Evolutionary conservation across 805 yeast species (phyloP).

Genomic region (Grigorovia yakushimaensis): DNA sequence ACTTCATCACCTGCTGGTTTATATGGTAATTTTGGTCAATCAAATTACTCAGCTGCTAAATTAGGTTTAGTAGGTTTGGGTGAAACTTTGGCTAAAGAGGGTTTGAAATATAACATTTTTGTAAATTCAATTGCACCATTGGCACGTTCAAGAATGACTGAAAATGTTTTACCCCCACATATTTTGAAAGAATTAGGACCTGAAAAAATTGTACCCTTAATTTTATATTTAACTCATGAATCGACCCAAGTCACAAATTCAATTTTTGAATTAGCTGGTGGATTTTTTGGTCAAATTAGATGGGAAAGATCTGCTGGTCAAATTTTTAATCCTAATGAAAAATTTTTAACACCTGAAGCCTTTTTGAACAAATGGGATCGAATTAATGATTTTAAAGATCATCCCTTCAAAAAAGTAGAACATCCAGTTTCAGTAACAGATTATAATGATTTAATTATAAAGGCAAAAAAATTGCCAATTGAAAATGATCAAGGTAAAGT

Average conservation of each 20-base stretch:
- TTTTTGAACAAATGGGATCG: conserved; percentile 58
- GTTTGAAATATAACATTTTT: conserved; percentile 69
- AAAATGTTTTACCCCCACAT: conserved; percentile 76
- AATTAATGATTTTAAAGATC: conserved; percentile 52
- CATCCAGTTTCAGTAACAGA: conserved; percentile 70
- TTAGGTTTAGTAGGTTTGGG: conserved; percentile 83
- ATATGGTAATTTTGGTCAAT: conserved; percentile 94
- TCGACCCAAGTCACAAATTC: conserved; percentile 55
- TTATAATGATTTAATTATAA: conserved; percentile 49
- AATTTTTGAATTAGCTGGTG: conserved; percentile 89
- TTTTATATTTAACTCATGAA: conserved; percentile 68
- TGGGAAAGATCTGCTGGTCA: conserved; percentile 93
- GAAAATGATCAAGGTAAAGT: conserved; percentile 47
- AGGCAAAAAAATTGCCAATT: conserved; percentile 40
- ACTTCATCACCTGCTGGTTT: conserved; percentile 97
- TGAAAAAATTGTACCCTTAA: conserved; percentile 86
- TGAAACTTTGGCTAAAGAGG: conserved; percentile 93
- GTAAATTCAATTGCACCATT: conserved; percentile 88
- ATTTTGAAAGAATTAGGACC: conserved; percentile 73
- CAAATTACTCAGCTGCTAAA: conserved; percentile 92
- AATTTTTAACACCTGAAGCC: conserved; percentile 74
- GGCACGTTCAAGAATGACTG: conserved; percentile 96
- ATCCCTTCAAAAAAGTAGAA: conserved; percentile 43
- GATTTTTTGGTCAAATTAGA: conserved; percentile 80
- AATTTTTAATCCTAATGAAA: conserved; percentile 62